Evolutionary conservation across 805 yeast species (phyloP).

Genomic region (Scheffersomyces spartinae): DNA sequence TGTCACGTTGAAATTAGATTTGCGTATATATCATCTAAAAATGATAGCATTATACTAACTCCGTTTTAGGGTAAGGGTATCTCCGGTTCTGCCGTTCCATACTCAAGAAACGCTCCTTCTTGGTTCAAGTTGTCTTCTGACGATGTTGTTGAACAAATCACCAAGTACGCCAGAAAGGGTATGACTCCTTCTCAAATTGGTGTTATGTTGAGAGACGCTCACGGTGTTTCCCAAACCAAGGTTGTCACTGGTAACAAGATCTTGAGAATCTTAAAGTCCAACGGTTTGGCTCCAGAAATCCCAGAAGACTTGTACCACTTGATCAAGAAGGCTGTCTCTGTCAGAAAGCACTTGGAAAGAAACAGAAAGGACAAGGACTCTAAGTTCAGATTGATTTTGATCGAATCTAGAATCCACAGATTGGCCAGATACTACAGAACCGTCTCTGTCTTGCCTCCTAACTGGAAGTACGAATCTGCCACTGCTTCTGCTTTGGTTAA

Average conservation of each 20-base stretch:
- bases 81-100: slow-evolving; percentile 97
- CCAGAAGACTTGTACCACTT: slow-evolving; percentile 99
- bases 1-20: too few species aligned
- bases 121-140: slow-evolving; percentile 98
- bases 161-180: slow-evolving; percentile 99
- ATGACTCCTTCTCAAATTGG: slow-evolving; percentile 99
- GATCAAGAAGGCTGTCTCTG: slow-evolving; percentile 99
- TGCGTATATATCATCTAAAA: too few species aligned
- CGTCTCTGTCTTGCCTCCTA: slow-evolving; percentile 97
- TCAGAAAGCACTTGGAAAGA: slow-evolving; percentile 99
- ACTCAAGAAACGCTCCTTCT: slow-evolving; percentile 97
- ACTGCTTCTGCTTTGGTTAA: slow-evolving; percentile 99
- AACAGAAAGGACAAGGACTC: slow-evolving; percentile 99
- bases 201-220: slow-evolving; percentile 98
- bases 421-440: slow-evolving; percentile 99
- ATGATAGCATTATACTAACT: slow-evolving; percentile 38
- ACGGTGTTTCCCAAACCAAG: slow-evolving; percentile 97
- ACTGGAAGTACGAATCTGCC: slow-evolving; percentile 99
- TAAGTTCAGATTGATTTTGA: slow-evolving; percentile 99
- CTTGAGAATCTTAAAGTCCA: slow-evolving; percentile 96
- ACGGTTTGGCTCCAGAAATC: slow-evolving; percentile 99
- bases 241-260: slow-evolving; percentile 99
- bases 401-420: slow-evolving; percentile 99
- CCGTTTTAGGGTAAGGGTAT: slow-evolving; percentile 89
- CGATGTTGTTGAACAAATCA: slow-evolving; percentile 92